Conservation (phyloP, 2,329 filamentous ascomycete genomes). For the Coniochaeta ligniaria region DNA sequence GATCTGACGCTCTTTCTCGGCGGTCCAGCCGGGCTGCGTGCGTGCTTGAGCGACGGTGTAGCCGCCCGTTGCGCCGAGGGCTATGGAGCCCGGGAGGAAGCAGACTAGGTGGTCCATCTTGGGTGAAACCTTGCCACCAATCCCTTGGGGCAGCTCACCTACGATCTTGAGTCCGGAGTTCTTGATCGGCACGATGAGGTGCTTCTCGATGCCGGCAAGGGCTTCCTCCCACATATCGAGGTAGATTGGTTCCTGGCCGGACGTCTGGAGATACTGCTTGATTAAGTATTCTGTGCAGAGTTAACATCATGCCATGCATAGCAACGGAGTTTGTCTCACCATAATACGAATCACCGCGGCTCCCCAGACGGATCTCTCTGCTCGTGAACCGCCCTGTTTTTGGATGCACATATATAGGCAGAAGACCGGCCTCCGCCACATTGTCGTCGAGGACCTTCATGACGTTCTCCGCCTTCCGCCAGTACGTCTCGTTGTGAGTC, state of each 20-base stretch:
- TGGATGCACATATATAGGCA: conserved; percentile 66
- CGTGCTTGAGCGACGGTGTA: conserved; percentile 50
- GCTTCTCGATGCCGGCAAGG: conserved; percentile 60
- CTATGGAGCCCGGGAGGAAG: conserved; percentile 69
- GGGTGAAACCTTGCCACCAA: conserved; percentile 45
- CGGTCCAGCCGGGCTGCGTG: conserved; percentile 41
- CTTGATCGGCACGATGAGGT: conserved; percentile 61
- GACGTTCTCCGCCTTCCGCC: conserved; percentile 62
- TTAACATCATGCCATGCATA: not conserved
- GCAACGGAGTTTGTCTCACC: conserved; percentile 17
- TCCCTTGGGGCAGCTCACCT: conserved; percentile 58
- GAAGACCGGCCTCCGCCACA: conserved; percentile 54
- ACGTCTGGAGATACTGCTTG: conserved; percentile 68
- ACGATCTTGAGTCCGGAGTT: conserved; percentile 58
- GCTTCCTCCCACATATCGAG: conserved; percentile 66
- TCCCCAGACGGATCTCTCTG: conserved; percentile 62
- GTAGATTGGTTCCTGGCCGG: conserved; percentile 55
- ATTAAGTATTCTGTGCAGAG: conserved; percentile 52
- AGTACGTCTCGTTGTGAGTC: conserved; percentile 64
- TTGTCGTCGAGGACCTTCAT: conserved; percentile 65
- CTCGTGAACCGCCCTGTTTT: conserved; percentile 57
- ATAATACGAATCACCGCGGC: conserved; percentile 69
- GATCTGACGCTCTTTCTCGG: conserved; percentile 61
- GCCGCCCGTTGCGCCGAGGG: conserved; percentile 59
- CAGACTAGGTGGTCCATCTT: conserved; percentile 78